Percentiles rank a stretch among this genome's conserved stretches.
Conservation (phyloP, 2,329 filamentous ascomycete genomes). For the Aspergillus proliferans region DNA sequence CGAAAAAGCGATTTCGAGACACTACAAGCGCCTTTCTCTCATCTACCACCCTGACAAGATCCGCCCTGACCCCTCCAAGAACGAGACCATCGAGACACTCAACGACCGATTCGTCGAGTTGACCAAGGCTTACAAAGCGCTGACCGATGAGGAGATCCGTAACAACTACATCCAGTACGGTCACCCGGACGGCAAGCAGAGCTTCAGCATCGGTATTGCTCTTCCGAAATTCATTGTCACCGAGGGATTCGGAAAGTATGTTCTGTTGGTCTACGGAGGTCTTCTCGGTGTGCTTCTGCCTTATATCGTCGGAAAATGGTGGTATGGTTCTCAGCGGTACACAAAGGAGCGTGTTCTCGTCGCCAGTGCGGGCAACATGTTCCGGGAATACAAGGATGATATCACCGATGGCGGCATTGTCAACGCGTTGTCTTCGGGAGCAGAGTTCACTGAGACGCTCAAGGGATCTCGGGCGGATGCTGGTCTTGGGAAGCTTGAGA, state of each 20-base stretch:
- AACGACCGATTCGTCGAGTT: conserved; percentile 90
- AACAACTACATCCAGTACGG: conserved; percentile 96
- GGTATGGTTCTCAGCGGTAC: conserved; percentile 90
- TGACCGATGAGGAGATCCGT: conserved; percentile 94
- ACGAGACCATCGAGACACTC: conserved; percentile 77
- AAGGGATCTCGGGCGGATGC: conserved; percentile 72
- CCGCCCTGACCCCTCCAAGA: conserved; percentile 73
- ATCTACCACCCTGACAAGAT: conserved; percentile 92
- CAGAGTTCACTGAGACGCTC: conserved; percentile 74
- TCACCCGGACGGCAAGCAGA: conserved; percentile 96
- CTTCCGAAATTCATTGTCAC: conserved; percentile 87
- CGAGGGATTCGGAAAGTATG: conserved; percentile 92
- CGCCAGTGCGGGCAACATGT: conserved; percentile 88
- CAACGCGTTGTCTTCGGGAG: conserved; percentile 72
- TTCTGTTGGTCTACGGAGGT: conserved; percentile 80
- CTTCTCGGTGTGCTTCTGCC: conserved; percentile 86
- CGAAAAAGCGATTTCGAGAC: conserved; percentile 86
- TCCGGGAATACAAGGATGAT: conserved; percentile 83
- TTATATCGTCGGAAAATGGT: conserved; percentile 93
- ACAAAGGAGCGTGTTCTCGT: conserved; percentile 92
- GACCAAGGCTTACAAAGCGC: conserved; percentile 94
- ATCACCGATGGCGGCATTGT: conserved; percentile 76
- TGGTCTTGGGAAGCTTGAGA: conserved; percentile 76
- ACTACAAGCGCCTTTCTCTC: conserved; percentile 80
- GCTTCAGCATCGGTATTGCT: conserved; percentile 94